phyloP scores from a whole-genome alignment of 148 eudicot genomes.

The Spergularia bocconei region DNA sequence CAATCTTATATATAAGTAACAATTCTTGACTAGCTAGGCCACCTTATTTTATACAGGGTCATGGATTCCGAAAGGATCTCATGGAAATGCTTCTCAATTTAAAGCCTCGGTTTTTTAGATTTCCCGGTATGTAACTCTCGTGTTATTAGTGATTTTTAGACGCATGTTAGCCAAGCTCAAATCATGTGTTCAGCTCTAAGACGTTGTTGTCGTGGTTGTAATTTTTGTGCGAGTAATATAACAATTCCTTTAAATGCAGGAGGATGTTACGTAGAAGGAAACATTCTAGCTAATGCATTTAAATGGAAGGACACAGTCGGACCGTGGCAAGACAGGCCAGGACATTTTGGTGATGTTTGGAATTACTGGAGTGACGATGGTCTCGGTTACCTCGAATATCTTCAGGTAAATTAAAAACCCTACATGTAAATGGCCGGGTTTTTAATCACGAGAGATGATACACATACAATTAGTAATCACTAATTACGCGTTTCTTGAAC shows the following conservation, averaged over 20 bases:
- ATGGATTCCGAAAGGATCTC: constrained; percentile 78
- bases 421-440: too few species aligned
- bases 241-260: constrained; percentile 31
- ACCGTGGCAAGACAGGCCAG: constrained; percentile 79
- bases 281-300: constrained; percentile 50
- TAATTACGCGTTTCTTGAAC: neutral
- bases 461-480: too few species aligned
- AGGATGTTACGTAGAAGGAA: constrained; percentile 80
- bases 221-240: too few species aligned
- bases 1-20: neutral
- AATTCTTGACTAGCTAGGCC: too few species aligned
- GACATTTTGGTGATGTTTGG: constrained; percentile 77
- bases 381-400: constrained; percentile 64
- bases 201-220: neutral
- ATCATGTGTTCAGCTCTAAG: too few species aligned
- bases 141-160: too few species aligned
- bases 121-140: constrained; percentile 56
- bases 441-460: too few species aligned
- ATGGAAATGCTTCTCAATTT: constrained; percentile 63
- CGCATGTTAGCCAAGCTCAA: too few species aligned
- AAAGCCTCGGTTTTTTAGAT: constrained; percentile 82
- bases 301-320: constrained; percentile 85
- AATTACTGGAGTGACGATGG: constrained; percentile 75
- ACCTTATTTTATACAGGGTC: constrained; percentile 46
- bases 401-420: constrained; percentile 37